Evolutionary conservation across 148 eudicot species (phyloP).

Genomic region (Chenopodium suecicum): DNA sequence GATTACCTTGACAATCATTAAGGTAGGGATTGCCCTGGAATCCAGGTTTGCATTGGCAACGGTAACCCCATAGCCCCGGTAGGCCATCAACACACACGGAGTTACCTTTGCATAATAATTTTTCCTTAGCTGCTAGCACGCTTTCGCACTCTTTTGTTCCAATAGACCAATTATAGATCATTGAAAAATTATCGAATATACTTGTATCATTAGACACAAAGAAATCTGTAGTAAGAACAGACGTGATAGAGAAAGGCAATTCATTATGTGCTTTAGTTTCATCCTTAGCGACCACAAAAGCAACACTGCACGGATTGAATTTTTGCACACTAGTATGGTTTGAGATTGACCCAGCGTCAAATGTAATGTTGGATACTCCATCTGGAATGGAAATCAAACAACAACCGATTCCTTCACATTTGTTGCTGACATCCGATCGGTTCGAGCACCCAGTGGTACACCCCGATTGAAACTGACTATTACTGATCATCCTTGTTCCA

Average conservation of each 20-base stretch:
- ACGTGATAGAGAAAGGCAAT: neutral
- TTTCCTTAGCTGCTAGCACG: neutral
- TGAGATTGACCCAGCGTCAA: neutral
- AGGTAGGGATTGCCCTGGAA: neutral
- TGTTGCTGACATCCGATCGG: neutral
- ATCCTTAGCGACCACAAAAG: slow-evolving; percentile 19
- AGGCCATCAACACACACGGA: neutral
- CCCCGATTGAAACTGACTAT: neutral
- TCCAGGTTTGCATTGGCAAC: neutral
- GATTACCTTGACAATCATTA: neutral
- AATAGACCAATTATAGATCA: slow-evolving; percentile 6
- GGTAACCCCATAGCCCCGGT: neutral
- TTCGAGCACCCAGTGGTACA: slow-evolving; percentile 12
- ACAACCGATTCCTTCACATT: slow-evolving; percentile 21
- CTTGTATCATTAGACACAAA: too few relatives aligned
- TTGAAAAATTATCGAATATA: neutral
- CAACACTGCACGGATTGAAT: slow-evolving; percentile 21
- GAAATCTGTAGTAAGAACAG: neutral
- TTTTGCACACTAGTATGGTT: neutral
- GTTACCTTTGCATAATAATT: neutral
- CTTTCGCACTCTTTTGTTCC: neutral
- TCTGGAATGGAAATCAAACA: slow-evolving; percentile 11
- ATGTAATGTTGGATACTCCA: neutral
- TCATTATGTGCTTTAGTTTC: neutral
- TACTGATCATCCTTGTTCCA: neutral